Conservation (phyloP, 352 stramenopile genomes). For the Thalassiosira tumida region DNA sequence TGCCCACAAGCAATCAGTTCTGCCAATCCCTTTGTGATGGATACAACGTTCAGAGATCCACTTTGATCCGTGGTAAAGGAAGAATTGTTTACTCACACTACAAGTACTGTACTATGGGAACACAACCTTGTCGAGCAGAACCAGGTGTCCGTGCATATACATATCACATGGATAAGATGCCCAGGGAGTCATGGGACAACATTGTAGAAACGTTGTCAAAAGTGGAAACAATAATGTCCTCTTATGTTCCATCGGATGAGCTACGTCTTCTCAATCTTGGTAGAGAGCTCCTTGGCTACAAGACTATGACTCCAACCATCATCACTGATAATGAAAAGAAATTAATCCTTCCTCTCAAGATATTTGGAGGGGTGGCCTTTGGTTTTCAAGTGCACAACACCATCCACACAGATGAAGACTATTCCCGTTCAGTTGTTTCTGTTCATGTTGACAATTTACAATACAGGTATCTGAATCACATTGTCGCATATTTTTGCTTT, state of each 20-base stretch:
- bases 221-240: not conserved
- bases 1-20: no score
- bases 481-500: conserved; percentile 4
- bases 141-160: no score
- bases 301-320: not conserved
- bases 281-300: not conserved
- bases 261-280: not conserved
- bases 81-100: no score
- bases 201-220: not conserved
- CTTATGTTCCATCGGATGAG: not conserved
- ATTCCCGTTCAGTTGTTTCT: not conserved
- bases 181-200: not conserved
- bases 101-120: no score
- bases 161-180: no score
- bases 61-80: no score
- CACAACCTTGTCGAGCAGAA: no score
- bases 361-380: not conserved
- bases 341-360: not conserved
- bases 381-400: not conserved
- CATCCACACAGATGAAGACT: not conserved
- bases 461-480: not conserved
- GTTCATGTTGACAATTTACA: not conserved
- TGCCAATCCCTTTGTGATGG: no score
- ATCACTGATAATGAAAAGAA: not conserved
- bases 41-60: no score